Evolutionary conservation across 202 grass and related monocot species (phyloP).

Genomic region (Dendrocalamus latiflorus): DNA sequence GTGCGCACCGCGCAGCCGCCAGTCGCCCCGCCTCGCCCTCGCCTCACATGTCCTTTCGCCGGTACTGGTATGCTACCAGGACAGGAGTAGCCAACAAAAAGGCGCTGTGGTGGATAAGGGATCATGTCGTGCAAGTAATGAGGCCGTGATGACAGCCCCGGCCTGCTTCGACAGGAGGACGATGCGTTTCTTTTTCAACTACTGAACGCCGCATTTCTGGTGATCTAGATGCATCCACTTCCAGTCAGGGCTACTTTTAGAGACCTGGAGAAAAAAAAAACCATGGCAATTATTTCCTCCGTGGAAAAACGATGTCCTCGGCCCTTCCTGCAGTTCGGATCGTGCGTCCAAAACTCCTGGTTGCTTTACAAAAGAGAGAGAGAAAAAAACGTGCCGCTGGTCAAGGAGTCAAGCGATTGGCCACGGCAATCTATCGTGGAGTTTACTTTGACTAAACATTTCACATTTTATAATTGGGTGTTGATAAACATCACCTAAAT

Average conservation of each 20-base stretch:
- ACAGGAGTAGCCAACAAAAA: not conserved
- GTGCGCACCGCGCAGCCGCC: not conserved
- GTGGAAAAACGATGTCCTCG: not conserved
- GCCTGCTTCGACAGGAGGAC: not conserved
- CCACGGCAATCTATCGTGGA: not conserved
- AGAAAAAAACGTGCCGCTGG: not conserved
- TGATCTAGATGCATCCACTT: constrained; percentile 8
- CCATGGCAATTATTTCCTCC: not conserved
- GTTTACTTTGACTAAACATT: not conserved
- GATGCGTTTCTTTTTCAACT: not conserved
- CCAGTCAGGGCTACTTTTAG: not conserved
- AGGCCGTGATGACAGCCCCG: not conserved
- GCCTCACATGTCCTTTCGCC: constrained; percentile 40
- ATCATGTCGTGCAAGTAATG: constrained; percentile 5
- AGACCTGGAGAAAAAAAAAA: not conserved
- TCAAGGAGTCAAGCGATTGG: not conserved
- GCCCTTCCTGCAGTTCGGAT: not conserved
- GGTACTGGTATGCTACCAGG: too few species aligned
- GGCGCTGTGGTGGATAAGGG: not conserved
- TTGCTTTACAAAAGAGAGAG: not conserved
- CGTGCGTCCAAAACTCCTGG: not conserved
- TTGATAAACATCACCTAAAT: too few species aligned
- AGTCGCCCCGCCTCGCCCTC: not conserved
- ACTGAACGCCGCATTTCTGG: not conserved
- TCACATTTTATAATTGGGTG: too few species aligned